These are phyloP conservation scores for Pseudoneurospora amorphoporcata DNA, from an alignment of 495 filamentous ascomycete genomes.

Conservation along the genomic window DNA sequence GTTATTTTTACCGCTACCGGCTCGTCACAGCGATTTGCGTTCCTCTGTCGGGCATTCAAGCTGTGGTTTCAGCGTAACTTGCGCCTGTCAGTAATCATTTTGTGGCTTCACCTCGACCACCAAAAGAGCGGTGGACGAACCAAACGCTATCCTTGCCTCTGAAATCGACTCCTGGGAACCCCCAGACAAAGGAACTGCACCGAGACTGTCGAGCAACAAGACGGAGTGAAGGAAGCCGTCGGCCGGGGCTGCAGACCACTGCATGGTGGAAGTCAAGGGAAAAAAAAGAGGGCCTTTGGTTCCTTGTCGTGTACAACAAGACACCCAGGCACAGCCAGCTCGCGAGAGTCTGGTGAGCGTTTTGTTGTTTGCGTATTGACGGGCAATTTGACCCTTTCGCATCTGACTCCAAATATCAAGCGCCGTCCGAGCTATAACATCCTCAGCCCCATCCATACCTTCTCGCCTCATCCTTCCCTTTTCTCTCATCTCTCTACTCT, in stretches of 20 bases:
- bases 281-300: constrained; percentile 26
- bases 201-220: constrained; percentile 31
- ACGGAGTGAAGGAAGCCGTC: constrained; percentile 22
- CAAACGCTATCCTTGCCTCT: constrained; percentile 31
- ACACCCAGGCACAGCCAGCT: constrained; percentile 2
- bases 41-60: not conserved
- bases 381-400: constrained; percentile 9
- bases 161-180: constrained; percentile 34
- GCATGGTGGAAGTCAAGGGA: constrained; percentile 30
- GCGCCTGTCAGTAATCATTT: constrained; percentile 32
- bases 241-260: constrained; percentile 25
- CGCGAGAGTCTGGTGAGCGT: constrained; percentile 10
- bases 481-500: constrained; percentile 14
- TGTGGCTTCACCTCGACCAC: constrained; percentile 26
- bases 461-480: constrained; percentile 13
- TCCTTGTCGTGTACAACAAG: constrained; percentile 23
- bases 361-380: constrained; percentile 24
- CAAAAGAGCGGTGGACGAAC: constrained; percentile 35
- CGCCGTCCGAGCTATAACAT: constrained; percentile 25
- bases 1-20: not conserved
- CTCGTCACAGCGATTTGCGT: not conserved
- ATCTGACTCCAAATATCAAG: constrained; percentile 20
- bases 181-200: constrained; percentile 34
- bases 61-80: constrained; percentile 3
- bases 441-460: constrained; percentile 6